phyloP scores from a whole-genome alignment of 2,329 filamentous ascomycete genomes.

The Paradendryphiella salina region DNA sequence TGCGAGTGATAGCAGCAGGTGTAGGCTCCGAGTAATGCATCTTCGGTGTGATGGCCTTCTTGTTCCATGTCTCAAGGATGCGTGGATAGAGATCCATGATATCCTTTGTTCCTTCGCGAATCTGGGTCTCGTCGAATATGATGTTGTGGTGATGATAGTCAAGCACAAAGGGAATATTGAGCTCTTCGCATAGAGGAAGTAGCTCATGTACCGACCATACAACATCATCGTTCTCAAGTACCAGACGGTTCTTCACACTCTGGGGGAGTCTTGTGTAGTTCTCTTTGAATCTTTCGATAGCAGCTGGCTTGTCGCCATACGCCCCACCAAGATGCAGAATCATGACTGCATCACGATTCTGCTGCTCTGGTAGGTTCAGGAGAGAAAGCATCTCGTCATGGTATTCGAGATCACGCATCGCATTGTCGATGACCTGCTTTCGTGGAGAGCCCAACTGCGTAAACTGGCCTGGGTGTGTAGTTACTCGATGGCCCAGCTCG shows the following conservation, averaged over 20 bases:
- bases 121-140: slow-evolving; percentile 70
- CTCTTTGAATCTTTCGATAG: slow-evolving; percentile 73
- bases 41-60: slow-evolving; percentile 85
- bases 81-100: slow-evolving; percentile 74
- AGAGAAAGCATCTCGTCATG: slow-evolving; percentile 83
- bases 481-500: slow-evolving; percentile 79
- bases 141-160: slow-evolving; percentile 98
- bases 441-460: slow-evolving; percentile 88
- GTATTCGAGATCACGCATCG: slow-evolving; percentile 81
- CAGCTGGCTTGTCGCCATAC: slow-evolving; percentile 83
- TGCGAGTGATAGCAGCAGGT: slow-evolving; percentile 72
- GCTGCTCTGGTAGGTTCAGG: slow-evolving; percentile 74
- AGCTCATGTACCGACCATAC: slow-evolving; percentile 91
- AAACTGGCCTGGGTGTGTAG: slow-evolving; percentile 86
- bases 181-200: slow-evolving; percentile 84
- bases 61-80: slow-evolving; percentile 81
- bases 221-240: slow-evolving; percentile 94
- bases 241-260: slow-evolving; percentile 75
- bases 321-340: slow-evolving; percentile 91
- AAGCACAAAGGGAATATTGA: slow-evolving; percentile 90
- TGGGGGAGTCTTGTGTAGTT: slow-evolving; percentile 71
- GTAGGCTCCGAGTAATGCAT: slow-evolving; percentile 94
- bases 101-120: slow-evolving; percentile 83
- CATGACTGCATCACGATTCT: slow-evolving; percentile 86
- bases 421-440: slow-evolving; percentile 72